Conservation (phyloP, 352 stramenopile genomes). For the Saprolegnia diclina region DNA sequence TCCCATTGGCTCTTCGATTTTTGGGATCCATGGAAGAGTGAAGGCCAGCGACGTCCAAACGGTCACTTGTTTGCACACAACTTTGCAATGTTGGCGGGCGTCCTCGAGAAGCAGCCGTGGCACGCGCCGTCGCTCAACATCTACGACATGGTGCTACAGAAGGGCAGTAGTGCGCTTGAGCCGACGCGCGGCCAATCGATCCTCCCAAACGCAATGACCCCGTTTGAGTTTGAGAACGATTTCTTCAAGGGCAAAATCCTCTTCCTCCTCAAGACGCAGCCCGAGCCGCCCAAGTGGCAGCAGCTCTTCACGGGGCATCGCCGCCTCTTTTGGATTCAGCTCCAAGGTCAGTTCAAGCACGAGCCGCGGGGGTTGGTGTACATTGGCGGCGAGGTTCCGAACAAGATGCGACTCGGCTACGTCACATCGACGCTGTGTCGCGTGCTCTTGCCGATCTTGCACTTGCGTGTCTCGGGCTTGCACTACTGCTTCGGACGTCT, state of each 20-base stretch:
- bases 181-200: slow-evolving; percentile 26
- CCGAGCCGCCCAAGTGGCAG: slow-evolving; percentile 28
- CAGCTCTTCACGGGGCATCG: slow-evolving; percentile 41
- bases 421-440: slow-evolving; percentile 46
- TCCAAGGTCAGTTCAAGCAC: slow-evolving; percentile 64
- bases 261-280: slow-evolving; percentile 51
- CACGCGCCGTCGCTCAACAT: slow-evolving; percentile 11
- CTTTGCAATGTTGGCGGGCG: no score
- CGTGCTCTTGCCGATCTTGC: slow-evolving; percentile 45
- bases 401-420: slow-evolving; percentile 46
- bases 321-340: slow-evolving; percentile 55
- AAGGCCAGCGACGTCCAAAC: no score
- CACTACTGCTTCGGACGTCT: slow-evolving; percentile 48
- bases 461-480: slow-evolving; percentile 43
- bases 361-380: slow-evolving; percentile 44
- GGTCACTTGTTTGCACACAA: no score
- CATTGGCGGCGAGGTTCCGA: slow-evolving; percentile 57
- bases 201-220: slow-evolving; percentile 34
- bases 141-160: slow-evolving; percentile 6
- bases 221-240: slow-evolving; percentile 72
- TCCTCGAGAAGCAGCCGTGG: slow-evolving; percentile 3
- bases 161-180: background rate
- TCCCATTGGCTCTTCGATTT: no score
- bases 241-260: slow-evolving; percentile 63
- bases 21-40: no score